Percentiles rank a stretch among this genome's conserved stretches.
Conservation (phyloP, 148 eudicot species). For the Mesembryanthemum crystallinum region DNA sequence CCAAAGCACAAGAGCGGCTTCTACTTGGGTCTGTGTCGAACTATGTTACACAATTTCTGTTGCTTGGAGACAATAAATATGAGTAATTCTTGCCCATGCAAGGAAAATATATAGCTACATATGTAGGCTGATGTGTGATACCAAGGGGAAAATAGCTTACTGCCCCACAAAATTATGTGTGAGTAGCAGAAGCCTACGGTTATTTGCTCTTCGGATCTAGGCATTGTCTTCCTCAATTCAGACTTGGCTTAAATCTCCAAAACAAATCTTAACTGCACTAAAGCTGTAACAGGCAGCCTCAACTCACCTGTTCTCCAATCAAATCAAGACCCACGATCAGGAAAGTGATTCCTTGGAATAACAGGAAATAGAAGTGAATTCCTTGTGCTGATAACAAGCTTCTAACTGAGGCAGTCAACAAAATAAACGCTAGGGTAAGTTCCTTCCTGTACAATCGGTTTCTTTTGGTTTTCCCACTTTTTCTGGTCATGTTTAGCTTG, state of each 20-base stretch:
- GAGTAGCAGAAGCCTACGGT: constrained; percentile 11
- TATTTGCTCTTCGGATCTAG: constrained; percentile 19
- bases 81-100: constrained; percentile 4
- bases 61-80: constrained; percentile 23
- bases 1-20: constrained; percentile 20
- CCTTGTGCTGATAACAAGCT: constrained; percentile 96
- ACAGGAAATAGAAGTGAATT: constrained; percentile 87
- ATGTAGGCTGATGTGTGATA: constrained; percentile 11
- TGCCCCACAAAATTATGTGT: constrained; percentile 13
- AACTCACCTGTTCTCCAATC: constrained; percentile 96
- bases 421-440: constrained; percentile 77
- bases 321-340: constrained; percentile 86
- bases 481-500: constrained; percentile 49
- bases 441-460: constrained; percentile 86
- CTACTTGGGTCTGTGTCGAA: constrained; percentile 25
- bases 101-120: constrained; percentile 20
- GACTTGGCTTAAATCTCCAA: constrained; percentile 12
- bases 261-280: constrained; percentile 4
- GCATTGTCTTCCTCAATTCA: constrained; percentile 1
- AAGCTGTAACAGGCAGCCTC: constrained; percentile 1
- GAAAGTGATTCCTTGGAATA: constrained; percentile 90
- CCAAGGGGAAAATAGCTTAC: constrained; percentile 20
- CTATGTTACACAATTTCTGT: constrained; percentile 18
- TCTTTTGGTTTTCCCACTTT: constrained; percentile 42
- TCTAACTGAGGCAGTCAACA: constrained; percentile 80